These are phyloP conservation scores for Camelina hispida DNA, from an alignment of 345 rosid genomes.

Conservation along the genomic window DNA sequence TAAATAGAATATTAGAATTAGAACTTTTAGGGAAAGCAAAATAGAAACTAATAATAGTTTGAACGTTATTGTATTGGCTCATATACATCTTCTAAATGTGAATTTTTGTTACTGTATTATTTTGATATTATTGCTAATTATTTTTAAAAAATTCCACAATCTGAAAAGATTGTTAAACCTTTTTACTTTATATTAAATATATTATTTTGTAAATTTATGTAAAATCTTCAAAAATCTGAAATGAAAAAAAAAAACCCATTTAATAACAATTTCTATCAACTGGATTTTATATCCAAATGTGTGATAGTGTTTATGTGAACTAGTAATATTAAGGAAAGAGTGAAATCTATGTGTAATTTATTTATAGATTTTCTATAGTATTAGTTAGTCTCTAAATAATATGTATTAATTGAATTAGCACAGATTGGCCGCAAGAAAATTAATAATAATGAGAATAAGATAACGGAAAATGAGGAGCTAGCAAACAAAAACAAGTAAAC, in stretches of 20 bases:
- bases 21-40: not conserved
- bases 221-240: not conserved
- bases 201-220: not conserved
- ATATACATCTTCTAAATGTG: not conserved
- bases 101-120: not conserved
- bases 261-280: not conserved
- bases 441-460: not conserved
- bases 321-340: constrained; percentile 1
- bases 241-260: not conserved
- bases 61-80: not conserved
- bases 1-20: not conserved
- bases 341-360: not conserved
- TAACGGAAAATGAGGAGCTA: constrained; percentile 16
- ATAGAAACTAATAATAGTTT: not conserved
- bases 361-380: too few species aligned
- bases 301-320: not conserved
- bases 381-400: not conserved
- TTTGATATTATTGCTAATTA: not conserved
- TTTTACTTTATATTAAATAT: too few species aligned
- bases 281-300: not conserved
- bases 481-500: constrained; percentile 30
- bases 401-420: constrained; percentile 4
- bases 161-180: too few species aligned
- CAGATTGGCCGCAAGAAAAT: not conserved
- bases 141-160: not conserved